Evolutionary conservation across 2,329 filamentous ascomycete genomes (phyloP).

Genomic region (Colletotrichum siamense): DNA sequence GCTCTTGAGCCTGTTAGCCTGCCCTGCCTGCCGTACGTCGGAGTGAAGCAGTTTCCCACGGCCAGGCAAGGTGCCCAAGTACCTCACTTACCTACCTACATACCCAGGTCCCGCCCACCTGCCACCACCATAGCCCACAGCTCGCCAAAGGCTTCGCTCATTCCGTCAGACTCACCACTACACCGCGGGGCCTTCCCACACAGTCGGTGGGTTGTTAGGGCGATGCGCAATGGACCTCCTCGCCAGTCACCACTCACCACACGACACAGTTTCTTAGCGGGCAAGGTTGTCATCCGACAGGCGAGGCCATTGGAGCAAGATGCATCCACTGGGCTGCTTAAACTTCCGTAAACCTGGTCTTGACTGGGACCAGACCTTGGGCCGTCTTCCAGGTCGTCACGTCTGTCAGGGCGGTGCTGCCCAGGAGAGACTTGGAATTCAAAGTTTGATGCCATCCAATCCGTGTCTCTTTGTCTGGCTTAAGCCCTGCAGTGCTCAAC

Average conservation of each 20-base stretch:
- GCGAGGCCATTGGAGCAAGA: not conserved
- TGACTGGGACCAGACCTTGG: not conserved
- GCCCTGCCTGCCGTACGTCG: not conserved
- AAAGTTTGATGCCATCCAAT: not conserved
- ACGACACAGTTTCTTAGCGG: not conserved
- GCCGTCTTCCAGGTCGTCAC: not conserved
- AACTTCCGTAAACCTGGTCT: slow-evolving; percentile 2
- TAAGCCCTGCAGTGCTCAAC: not conserved
- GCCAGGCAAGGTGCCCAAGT: not conserved
- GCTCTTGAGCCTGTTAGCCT: not conserved
- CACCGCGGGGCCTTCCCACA: not conserved
- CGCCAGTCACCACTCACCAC: not conserved
- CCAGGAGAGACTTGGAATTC: not conserved
- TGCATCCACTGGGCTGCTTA: not conserved
- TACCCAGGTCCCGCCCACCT: not conserved
- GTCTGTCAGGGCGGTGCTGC: not conserved
- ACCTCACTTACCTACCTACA: not conserved
- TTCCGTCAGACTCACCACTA: not conserved
- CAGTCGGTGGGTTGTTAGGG: not conserved
- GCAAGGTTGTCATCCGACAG: not conserved
- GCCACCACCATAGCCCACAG: not conserved
- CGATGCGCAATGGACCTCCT: not conserved
- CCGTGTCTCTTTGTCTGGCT: not conserved
- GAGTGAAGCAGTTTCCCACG: not conserved
- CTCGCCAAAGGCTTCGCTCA: not conserved